Evolutionary conservation across 441 rosid species (phyloP).

Genomic region (Manihot esculenta): DNA sequence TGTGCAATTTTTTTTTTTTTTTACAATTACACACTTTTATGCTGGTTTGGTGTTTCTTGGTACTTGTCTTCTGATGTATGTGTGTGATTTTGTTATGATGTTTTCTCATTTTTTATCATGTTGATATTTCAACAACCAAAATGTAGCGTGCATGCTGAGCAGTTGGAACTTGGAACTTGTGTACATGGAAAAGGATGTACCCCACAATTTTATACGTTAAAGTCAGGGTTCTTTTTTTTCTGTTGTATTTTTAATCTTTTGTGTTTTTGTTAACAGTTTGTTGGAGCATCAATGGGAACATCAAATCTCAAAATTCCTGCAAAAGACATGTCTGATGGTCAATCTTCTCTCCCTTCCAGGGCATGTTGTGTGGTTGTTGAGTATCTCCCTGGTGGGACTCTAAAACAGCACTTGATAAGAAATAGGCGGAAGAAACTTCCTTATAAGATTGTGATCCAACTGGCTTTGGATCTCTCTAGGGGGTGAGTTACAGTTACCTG

Average conservation of each 20-base stretch:
- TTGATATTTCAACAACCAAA: background rate
- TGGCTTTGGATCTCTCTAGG: constrained; percentile 79
- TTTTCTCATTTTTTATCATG: background rate
- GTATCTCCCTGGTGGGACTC: constrained; percentile 74
- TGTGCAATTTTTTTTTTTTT: constrained; percentile 5
- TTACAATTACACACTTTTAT: constrained; percentile 4
- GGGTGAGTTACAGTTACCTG: constrained; percentile 44
- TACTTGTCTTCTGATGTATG: background rate
- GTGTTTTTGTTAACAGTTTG: constrained; percentile 42
- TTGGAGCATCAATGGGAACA: constrained; percentile 90
- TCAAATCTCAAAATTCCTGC: constrained; percentile 70
- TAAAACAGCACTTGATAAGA: constrained; percentile 63
- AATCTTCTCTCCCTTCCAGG: constrained; percentile 48
- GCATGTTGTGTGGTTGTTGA: constrained; percentile 91
- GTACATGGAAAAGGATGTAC: background rate
- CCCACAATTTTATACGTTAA: background rate
- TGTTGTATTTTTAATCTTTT: background rate
- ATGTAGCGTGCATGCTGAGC: background rate
- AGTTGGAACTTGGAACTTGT: background rate
- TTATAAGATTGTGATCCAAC: constrained; percentile 66
- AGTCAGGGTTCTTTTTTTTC: background rate
- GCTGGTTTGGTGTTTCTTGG: background rate
- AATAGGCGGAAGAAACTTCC: constrained; percentile 72
- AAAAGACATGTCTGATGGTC: constrained; percentile 35
- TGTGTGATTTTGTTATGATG: background rate